phyloP scores from a whole-genome alignment of 768 basidiomycete species.

The Mycena rebaudengoi region DNA sequence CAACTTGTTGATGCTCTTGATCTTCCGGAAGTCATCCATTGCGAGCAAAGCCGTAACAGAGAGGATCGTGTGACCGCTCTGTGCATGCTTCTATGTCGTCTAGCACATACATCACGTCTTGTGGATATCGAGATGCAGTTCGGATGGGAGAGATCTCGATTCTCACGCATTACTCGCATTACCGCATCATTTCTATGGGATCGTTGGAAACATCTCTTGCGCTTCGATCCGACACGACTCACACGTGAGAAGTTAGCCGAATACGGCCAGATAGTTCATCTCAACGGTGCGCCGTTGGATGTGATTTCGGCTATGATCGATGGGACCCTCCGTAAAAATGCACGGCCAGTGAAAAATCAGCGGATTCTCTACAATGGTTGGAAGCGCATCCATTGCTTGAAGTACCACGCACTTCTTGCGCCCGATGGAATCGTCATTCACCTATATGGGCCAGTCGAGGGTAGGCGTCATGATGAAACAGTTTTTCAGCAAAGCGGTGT shows the following conservation, averaged over 20 bases:
- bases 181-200: constrained; percentile 15
- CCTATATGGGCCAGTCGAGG: constrained; percentile 27
- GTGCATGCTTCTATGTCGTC: constrained; percentile 21
- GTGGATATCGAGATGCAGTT: constrained; percentile 24
- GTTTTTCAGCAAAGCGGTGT: constrained; percentile 26
- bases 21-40: constrained; percentile 2
- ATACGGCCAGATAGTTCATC: not conserved
- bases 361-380: constrained; percentile 28
- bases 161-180: constrained; percentile 21
- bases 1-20: constrained; percentile 10
- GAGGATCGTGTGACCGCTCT: constrained; percentile 18
- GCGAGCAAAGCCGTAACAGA: not conserved
- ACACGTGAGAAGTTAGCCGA: constrained; percentile 8
- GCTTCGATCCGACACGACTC: constrained; percentile 10
- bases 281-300: constrained; percentile 21
- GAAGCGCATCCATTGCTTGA: constrained; percentile 24
- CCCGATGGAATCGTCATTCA: constrained; percentile 28
- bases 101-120: constrained; percentile 9
- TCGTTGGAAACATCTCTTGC: constrained; percentile 25
- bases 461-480: constrained; percentile 24
- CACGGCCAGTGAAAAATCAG: constrained; percentile 15
- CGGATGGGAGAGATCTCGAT: constrained; percentile 26
- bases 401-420: constrained; percentile 18
- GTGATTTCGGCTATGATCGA: constrained; percentile 17
- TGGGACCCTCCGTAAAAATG: constrained; percentile 21